Evolutionary conservation across 345 rosid species (phyloP).

Genomic region (Salix dunnii): DNA sequence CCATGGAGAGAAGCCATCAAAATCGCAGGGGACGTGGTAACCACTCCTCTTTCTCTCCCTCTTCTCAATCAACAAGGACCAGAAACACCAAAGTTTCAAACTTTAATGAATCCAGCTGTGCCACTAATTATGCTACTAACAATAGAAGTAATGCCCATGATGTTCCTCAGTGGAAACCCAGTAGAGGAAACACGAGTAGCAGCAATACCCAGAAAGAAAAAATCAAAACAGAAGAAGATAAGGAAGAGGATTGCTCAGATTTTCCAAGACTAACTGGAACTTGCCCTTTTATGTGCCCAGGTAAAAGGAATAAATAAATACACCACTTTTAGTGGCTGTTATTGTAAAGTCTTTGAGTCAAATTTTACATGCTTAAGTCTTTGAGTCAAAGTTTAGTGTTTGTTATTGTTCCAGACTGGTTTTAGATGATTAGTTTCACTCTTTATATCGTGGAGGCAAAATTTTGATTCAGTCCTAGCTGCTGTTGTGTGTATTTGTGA

Average conservation of each 20-base stretch:
- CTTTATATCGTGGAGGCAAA: no score
- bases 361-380: not conserved
- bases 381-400: not conserved
- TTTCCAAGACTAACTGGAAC: constrained; percentile 49
- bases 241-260: constrained; percentile 1
- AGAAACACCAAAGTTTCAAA: not conserved
- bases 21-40: not conserved
- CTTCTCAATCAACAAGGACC: not conserved
- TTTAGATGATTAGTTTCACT: no score
- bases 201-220: not conserved
- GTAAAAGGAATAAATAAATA: constrained; percentile 24
- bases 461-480: no score
- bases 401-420: no score
- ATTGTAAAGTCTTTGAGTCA: not conserved
- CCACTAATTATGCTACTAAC: not conserved
- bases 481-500: no score
- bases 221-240: not conserved
- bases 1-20: constrained; percentile 7
- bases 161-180: not conserved
- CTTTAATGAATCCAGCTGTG: not conserved
- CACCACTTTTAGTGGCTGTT: no score
- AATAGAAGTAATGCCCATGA: not conserved
- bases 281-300: constrained; percentile 89
- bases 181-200: not conserved
- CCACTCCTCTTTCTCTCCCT: constrained; percentile 1